Evolutionary conservation across 2,329 filamentous ascomycete species (phyloP), one percentile per base, ranked within the genome.

Genomic region (Microthyrium microscopicum): DNA sequence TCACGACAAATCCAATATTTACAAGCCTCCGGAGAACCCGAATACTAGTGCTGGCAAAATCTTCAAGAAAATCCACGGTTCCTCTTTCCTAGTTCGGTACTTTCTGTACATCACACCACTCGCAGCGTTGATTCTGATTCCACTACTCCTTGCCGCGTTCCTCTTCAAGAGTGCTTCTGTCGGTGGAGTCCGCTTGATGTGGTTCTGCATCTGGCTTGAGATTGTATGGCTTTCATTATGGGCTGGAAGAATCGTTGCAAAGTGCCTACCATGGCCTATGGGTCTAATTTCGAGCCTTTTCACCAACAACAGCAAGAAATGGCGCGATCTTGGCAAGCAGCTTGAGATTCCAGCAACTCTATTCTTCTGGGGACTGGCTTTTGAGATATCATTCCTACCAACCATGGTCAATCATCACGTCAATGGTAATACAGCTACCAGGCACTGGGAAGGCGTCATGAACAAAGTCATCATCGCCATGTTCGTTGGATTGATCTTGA

Each of bases 171-270:
- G 65, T 31, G 61, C 77, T 2, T 71, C 68, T 9, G 68, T 77
- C 3, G 83, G 83, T 1, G 82, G 77, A 15, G 83, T 93, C 0
- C 49, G 72, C 40, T 60, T 94, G 28, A 60, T 83, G 39, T 95
- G 87, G 87, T 94, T 95, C 49, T 80, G 80, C 20, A 83, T 94
- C 40, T 95, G 87, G 87, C 66, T 94, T 13, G 81, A 93, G 53
- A 82, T 93, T 26, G 67, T 94, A 18, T 95, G 87, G 87, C 64
- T 87, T 41, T 83, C 83, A 0, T 63, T 94, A 0, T 95, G 87
- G 87, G 76, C 77, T 15, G 77, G 70, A 34, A 56, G 71, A 46
- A 58, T 64, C 31, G 57, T 75, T 11, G 68, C 74, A 5, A 78
- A 78, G 53, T 63, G 60, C 34, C 59, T 80, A 7, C 75, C 76